These are phyloP conservation scores for Colletotrichum euphorbiae DNA, from an alignment of 2,329 filamentous ascomycete species.

Conservation along the genomic window DNA sequence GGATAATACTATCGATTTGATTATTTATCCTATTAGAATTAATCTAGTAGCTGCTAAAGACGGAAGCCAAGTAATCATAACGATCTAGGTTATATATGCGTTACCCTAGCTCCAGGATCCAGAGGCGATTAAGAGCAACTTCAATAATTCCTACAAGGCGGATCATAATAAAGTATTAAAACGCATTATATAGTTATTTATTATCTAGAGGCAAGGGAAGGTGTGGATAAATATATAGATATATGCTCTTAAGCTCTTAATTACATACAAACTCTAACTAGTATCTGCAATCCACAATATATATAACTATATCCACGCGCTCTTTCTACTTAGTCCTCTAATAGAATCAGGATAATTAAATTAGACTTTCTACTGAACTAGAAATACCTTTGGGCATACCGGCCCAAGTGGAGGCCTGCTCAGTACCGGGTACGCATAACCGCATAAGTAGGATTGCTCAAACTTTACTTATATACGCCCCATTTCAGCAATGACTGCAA, in stretches of 20 bases:
- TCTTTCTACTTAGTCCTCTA: neutral
- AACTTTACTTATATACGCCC: no score
- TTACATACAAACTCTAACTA: neutral
- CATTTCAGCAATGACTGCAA: no score
- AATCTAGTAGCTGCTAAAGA: conserved; percentile 4
- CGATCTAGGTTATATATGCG: conserved; percentile 10
- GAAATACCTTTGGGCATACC: no score
- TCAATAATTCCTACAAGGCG: conserved; percentile 17
- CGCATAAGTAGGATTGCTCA: no score
- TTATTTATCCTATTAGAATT: conserved; percentile 3
- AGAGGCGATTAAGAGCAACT: conserved; percentile 11
- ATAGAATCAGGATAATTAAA: conserved; percentile 3
- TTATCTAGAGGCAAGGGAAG: no score
- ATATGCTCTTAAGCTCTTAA: no score
- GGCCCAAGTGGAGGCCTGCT: no score
- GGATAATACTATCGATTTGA: conserved; percentile 14
- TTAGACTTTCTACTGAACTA: neutral
- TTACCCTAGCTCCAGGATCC: conserved; percentile 3
- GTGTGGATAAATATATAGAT: no score
- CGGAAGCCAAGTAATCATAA: conserved; percentile 1
- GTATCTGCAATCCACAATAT: neutral
- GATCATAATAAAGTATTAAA: conserved; percentile 1
- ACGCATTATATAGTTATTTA: no score
- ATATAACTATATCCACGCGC: neutral
- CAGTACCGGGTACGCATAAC: no score